These are phyloP conservation scores for Fraxinus angustifolia DNA, from an alignment of 305 asterid species.

Conservation along the genomic window DNA sequence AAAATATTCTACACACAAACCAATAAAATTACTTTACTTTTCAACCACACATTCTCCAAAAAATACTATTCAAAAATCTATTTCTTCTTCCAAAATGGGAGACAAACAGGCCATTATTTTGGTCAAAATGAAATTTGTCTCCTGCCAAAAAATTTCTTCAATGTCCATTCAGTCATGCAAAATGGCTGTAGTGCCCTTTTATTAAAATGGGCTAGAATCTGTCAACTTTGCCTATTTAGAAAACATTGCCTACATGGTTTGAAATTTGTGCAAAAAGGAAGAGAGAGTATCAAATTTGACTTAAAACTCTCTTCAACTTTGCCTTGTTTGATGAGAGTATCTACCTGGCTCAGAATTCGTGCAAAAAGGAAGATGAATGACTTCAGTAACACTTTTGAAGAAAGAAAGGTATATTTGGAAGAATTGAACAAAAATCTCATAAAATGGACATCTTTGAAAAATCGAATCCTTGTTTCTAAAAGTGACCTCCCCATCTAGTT, in stretches of 20 bases:
- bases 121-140: background rate
- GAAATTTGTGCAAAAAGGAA: background rate
- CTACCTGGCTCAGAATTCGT: background rate
- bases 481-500: background rate
- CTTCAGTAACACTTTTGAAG: background rate
- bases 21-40: no score
- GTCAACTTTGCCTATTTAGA: background rate
- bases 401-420: background rate
- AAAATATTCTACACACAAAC: no score
- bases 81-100: no score
- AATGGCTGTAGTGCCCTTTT: background rate
- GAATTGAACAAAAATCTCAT: background rate
- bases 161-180: background rate
- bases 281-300: background rate
- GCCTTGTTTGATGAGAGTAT: background rate
- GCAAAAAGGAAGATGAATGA: background rate
- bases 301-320: background rate
- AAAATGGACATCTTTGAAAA: background rate
- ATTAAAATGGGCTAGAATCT: background rate
- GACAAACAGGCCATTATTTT: no score
- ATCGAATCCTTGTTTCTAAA: background rate
- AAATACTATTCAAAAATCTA: no score
- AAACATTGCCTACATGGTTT: background rate
- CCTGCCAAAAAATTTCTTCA: background rate
- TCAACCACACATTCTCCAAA: no score